Evolutionary conservation across 352 stramenopile genomes (phyloP), one percentile per base, ranked within the genome.

Genomic region (Pythium rhizo-oryzae): DNA sequence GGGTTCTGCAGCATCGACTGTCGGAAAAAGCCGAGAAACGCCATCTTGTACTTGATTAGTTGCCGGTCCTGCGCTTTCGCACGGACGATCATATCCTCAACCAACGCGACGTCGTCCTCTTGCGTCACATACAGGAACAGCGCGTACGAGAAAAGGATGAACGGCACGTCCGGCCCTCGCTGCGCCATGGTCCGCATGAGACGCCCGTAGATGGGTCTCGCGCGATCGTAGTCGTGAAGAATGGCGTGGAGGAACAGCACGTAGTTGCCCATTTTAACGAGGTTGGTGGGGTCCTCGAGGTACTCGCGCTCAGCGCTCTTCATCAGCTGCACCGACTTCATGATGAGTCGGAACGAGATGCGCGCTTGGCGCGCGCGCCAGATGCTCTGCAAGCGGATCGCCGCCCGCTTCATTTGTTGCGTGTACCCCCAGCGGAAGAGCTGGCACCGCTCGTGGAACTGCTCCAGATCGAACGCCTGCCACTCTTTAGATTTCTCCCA

Each of bases 261-360:
- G 62, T 94, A 96, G 67, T 96, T 96, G 71, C 82, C 84, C 70
- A 94, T 86, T 56, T 86, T 87, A 3, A 81, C 77, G 15, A 96
- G 67, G 35, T 85, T 84, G 4, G 81, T 91, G 8, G 88, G 88
- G 21, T 94, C 85, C 64, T 88, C 76, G 7, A 94, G 60, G 62
- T 94, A 94, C 19, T 87, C 87, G 33, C 64, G 70, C 59, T 94
- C 85, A 33, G 85, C 91, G 4, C 71, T 79, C 44, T 82, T 82
- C 82, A 93, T 92, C 6, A 96, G 53, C 9, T 69, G 67, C n/a
- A 94, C 81, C 1, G 87, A 72, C 19, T 80, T 80, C 35, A 94
- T 62, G 11, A 94, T 76, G 19, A 90, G 56, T 18, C 79, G 78
- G 43, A 94, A 88, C 0, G 81, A 68, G 13, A 88, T 80, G 0